Percentiles rank a stretch among this genome's conserved stretches.
These are phyloP conservation scores for Simmondsia chinensis DNA, from an alignment of 148 eudicot species.

Conservation along the genomic window DNA sequence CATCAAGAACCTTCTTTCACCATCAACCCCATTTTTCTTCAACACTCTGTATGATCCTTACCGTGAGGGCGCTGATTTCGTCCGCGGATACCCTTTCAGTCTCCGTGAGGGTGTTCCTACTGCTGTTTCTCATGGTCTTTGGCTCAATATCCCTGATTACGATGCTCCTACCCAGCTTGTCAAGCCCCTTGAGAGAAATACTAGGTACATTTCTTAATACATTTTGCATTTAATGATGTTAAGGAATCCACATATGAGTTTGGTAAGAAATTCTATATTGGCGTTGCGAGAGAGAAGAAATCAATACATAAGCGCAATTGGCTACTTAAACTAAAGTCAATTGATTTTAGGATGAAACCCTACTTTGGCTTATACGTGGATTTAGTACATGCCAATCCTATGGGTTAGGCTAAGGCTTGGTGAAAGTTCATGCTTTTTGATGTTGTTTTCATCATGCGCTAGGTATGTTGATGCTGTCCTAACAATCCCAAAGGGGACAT, in stretches of 20 bases:
- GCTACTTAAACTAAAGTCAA: no score
- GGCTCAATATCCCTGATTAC: conserved; percentile 69
- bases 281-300: no score
- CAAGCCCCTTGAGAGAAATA: conserved; percentile 61
- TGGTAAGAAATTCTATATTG: no score
- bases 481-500: conserved; percentile 53
- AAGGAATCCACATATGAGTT: no score
- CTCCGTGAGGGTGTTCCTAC: conserved; percentile 54
- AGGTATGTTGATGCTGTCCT: conserved; percentile 62
- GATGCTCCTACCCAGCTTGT: conserved; percentile 74
- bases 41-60: conserved; percentile 61
- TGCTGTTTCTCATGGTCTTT: conserved; percentile 58
- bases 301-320: no score
- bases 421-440: neutral
- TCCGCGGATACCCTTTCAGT: conserved; percentile 64
- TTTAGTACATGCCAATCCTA: no score
- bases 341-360: no score
- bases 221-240: no score
- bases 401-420: neutral
- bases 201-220: conserved; percentile 14
- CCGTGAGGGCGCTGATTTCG: conserved; percentile 60
- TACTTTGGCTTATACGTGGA: no score
- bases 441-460: neutral
- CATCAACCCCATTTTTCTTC: conserved; percentile 61
- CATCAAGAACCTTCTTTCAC: conserved; percentile 47